Percentiles rank a stretch among this genome's conserved stretches.
These are phyloP conservation scores for Diutina mesorugosa DNA, from an alignment of 1,139 yeast species.

Conservation along the genomic window DNA sequence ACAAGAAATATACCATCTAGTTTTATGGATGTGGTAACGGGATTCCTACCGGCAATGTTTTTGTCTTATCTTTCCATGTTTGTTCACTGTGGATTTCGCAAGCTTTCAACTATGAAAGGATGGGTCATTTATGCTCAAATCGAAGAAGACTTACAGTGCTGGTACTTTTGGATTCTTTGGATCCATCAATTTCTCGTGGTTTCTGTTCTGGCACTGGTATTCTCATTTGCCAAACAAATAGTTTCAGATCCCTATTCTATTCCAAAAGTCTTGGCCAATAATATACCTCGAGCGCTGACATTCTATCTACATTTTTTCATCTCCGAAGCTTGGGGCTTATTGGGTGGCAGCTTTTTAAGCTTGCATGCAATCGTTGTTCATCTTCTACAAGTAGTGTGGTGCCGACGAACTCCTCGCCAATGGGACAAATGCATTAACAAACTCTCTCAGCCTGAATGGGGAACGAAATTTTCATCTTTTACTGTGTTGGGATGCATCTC, in stretches of 20 bases:
- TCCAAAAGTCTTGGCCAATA: conserved; percentile 57
- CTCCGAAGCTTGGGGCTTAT: conserved; percentile 58
- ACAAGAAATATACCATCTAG: neutral
- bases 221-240: conserved; percentile 51
- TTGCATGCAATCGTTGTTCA: neutral
- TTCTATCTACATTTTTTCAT: conserved; percentile 68
- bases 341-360: conserved; percentile 48
- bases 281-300: conserved; percentile 71
- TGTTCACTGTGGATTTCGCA: neutral
- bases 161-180: conserved; percentile 61
- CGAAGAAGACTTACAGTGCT: conserved; percentile 48
- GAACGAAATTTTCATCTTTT: conserved; percentile 61
- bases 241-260: conserved; percentile 62
- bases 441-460: conserved; percentile 50
- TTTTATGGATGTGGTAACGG: neutral
- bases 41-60: neutral
- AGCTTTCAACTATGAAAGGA: neutral
- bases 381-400: neutral
- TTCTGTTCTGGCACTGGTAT: conserved; percentile 71
- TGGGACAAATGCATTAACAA: conserved; percentile 31
- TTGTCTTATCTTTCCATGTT: neutral
- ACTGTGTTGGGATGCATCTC: conserved; percentile 72
- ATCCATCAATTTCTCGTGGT: conserved; percentile 77
- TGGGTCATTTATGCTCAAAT: conserved; percentile 20
- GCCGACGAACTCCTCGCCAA: conserved; percentile 44